phyloP scores from a whole-genome alignment of 1,284 basidiomycete genomes.

The Malassezia globosa region DNA sequence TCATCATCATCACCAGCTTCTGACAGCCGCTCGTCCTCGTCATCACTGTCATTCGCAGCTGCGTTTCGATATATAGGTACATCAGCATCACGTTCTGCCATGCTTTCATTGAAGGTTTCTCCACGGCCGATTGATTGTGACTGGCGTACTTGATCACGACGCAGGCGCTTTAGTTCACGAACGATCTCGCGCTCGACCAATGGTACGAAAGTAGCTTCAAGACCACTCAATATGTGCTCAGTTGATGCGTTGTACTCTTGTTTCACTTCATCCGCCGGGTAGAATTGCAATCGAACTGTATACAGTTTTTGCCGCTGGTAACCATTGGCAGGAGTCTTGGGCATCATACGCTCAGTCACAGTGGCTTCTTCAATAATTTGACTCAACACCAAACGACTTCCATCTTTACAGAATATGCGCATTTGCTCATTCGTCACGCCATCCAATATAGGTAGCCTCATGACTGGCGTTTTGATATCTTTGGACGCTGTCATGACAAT shows the following conservation, averaged over 20 bases:
- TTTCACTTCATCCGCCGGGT: constrained; percentile 71
- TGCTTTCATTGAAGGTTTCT: constrained; percentile 51
- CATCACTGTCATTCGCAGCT: constrained; percentile 29
- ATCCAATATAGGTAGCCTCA: constrained; percentile 60
- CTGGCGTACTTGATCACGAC: constrained; percentile 69
- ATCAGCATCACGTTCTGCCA: constrained; percentile 50
- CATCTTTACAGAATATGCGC: constrained; percentile 77
- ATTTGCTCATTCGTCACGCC: constrained; percentile 47
- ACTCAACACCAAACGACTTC: constrained; percentile 72
- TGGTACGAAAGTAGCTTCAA: constrained; percentile 69
- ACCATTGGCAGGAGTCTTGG: constrained; percentile 54
- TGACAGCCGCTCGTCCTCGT: constrained; percentile 22
- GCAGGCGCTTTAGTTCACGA: constrained; percentile 72
- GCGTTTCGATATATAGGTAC: too few relatives aligned
- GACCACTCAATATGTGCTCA: constrained; percentile 62
- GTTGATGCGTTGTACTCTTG: constrained; percentile 73
- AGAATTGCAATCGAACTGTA: constrained; percentile 72
- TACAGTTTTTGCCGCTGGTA: constrained; percentile 65
- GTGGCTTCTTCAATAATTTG: constrained; percentile 75
- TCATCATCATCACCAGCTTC: constrained; percentile 55
- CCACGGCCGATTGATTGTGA: constrained; percentile 63
- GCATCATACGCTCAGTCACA: constrained; percentile 68
- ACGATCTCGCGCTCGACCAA: constrained; percentile 75
- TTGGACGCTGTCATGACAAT: constrained; percentile 98
- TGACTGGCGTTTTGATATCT: constrained; percentile 96